Evolutionary conservation across 129 eudicot genomes (phyloP), one percentile per base, ranked within the genome.

Genomic region (Glebionis coronaria): DNA sequence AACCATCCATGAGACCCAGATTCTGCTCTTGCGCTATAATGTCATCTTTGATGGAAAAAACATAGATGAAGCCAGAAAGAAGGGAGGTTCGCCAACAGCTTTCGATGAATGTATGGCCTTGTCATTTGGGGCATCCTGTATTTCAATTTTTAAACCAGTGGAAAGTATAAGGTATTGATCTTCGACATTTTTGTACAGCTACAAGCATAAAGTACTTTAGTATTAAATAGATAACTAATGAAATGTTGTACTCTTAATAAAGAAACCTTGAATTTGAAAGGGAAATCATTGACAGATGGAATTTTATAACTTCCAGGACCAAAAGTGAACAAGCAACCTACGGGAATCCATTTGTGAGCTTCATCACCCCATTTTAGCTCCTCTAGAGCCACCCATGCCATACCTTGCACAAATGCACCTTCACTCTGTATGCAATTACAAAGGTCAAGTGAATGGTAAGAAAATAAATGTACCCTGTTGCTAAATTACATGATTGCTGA

Each of bases 291-390:
- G 12, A 94, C 73, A 14, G 99, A 89, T 18, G 99, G 99, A 61
- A 94, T 94, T 69, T 94, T 94, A 65, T 94, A 94, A 64, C 44
- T 83, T 27, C 99, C 99, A 6, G 99, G 99, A 14, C 99, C 99
- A 62, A 84, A 72, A 20, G 99, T 94, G 68, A 82, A 90, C 76
- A 94, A 70, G 60, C 77, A 74, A 16, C 99, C 99, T 4, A 94
- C 80, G 7, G 82, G 80, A 38, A 94, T 75, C 99, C 99, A 94
- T 78, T 82, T 89, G 73, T 94, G 99, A 71, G 95, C 90, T 11
- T 81, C 73, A 62, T 94, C 99, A 2, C 99, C 99, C 97, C 99
- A 89, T 79, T 94, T 94, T 51, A 94, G 78, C 81, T 93, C 99
- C 72, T 93, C 99, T 54, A 93, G 76, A 18, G 99, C 97, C 65